Evolutionary conservation across 1,139 yeast genomes (phyloP).

Genomic region (Candida freyschussii): DNA sequence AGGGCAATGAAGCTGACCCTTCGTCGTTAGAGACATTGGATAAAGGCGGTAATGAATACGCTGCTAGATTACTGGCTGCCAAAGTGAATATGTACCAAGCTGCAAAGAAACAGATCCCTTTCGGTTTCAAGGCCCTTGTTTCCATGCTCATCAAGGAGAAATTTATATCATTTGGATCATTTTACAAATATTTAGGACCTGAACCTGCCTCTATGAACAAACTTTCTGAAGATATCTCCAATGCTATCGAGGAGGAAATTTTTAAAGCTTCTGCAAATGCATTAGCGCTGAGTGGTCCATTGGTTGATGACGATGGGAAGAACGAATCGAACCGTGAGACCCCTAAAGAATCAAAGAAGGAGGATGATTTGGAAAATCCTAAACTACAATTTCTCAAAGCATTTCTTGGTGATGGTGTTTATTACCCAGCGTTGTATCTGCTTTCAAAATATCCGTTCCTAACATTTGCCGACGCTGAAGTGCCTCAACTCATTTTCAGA

Average conservation of each 20-base stretch:
- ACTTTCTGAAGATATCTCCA: slow-evolving; percentile 44
- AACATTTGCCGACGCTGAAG: slow-evolving; percentile 49
- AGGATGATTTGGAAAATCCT: slow-evolving; percentile 15
- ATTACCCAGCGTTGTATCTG: slow-evolving; percentile 59
- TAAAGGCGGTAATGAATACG: slow-evolving; percentile 54
- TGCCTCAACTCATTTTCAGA: slow-evolving; percentile 45
- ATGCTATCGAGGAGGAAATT: slow-evolving; percentile 55
- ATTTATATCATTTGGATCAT: slow-evolving; percentile 56
- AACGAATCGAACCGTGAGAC: slow-evolving; percentile 7
- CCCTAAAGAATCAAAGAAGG: slow-evolving; percentile 12
- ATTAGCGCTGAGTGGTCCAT: slow-evolving; percentile 82
- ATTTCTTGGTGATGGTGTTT: slow-evolving; percentile 57
- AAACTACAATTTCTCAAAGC: slow-evolving; percentile 43
- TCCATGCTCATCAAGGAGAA: slow-evolving; percentile 65
- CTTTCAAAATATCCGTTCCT: slow-evolving; percentile 61
- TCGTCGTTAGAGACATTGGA: slow-evolving; percentile 31
- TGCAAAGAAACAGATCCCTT: slow-evolving; percentile 35
- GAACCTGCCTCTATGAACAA: slow-evolving; percentile 29
- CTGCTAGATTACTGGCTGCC: slow-evolving; percentile 57
- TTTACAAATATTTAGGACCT: slow-evolving; percentile 56
- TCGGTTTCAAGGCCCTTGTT: slow-evolving; percentile 41
- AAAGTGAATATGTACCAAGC: slow-evolving; percentile 33
- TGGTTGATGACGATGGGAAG: slow-evolving; percentile 56
- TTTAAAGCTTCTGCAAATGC: slow-evolving; percentile 71
- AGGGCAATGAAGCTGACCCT: slow-evolving; percentile 30